These are phyloP conservation scores for Trametes polyzona DNA, from an alignment of 1,284 basidiomycete genomes.

Conservation along the genomic window DNA sequence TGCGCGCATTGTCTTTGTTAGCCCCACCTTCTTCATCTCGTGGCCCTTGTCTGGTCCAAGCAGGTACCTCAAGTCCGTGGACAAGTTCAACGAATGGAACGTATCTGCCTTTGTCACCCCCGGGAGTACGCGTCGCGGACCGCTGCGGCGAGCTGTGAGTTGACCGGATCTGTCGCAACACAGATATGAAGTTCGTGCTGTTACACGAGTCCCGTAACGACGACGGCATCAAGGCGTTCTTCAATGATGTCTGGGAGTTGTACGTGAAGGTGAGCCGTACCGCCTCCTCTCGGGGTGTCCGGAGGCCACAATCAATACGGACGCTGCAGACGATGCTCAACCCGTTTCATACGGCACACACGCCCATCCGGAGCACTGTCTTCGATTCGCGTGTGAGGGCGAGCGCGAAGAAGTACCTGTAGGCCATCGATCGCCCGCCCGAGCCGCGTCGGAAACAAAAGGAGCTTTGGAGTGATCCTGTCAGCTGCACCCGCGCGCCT, in stretches of 20 bases:
- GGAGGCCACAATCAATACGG: conserved; percentile 19
- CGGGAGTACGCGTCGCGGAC: conserved; percentile 67
- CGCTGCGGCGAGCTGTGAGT: conserved; percentile 10
- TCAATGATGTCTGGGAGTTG: conserved; percentile 92
- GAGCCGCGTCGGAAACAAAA: conserved; percentile 10
- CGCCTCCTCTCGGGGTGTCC: conserved; percentile 25
- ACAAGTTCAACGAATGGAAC: conserved; percentile 97
- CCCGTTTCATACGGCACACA: conserved; percentile 92
- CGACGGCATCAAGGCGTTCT: conserved; percentile 90
- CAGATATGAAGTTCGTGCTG: conserved; percentile 90
- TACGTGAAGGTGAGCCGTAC: conserved; percentile 82
- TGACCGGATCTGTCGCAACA: conserved; percentile 18
- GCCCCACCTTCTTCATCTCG: conserved; percentile 3
- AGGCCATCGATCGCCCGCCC: conserved; percentile 22
- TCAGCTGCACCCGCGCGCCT: conserved; percentile 14
- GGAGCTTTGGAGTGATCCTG: conserved; percentile 9
- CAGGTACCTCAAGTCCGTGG: conserved; percentile 92
- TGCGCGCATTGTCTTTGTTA: conserved; percentile 15
- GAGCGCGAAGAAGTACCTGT: conserved; percentile 88
- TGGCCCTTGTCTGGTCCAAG: conserved; percentile 2
- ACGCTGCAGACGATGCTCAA: conserved; percentile 79
- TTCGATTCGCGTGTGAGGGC: conserved; percentile 85
- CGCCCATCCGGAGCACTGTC: conserved; percentile 72
- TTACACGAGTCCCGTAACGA: conserved; percentile 95
- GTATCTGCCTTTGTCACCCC: conserved; percentile 94